These are phyloP conservation scores for Trichoderma gracile DNA, from an alignment of 2,329 filamentous ascomycete species.

Conservation along the genomic window DNA sequence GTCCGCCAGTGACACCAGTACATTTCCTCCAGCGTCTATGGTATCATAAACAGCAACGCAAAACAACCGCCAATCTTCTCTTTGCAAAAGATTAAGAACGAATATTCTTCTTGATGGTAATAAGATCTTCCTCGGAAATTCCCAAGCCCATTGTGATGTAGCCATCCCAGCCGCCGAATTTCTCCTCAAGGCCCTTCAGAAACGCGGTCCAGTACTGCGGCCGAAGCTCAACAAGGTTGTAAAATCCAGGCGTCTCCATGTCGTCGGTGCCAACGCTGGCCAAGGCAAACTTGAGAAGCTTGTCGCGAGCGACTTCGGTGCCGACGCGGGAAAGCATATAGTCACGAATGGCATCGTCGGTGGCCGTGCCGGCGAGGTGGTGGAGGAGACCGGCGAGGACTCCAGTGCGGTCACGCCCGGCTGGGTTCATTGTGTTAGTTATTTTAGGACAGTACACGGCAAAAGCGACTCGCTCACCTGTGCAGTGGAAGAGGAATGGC, in stretches of 20 bases:
- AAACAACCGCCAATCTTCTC: background rate
- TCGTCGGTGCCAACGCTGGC: constrained; percentile 40
- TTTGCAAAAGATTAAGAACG: constrained; percentile 21
- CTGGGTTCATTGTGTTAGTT: constrained; percentile 34
- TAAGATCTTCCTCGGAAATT: constrained; percentile 49
- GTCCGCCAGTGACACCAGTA: background rate
- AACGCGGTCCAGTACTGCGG: constrained; percentile 50
- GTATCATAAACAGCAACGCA: constrained; percentile 21
- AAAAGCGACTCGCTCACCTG: constrained; percentile 40
- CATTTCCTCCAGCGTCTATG: constrained; percentile 18
- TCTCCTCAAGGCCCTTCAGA: constrained; percentile 43
- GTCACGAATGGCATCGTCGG: constrained; percentile 48
- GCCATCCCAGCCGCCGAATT: constrained; percentile 52
- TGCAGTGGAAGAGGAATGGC: constrained; percentile 56
- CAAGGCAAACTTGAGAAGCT: constrained; percentile 47
- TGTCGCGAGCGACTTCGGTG: constrained; percentile 51
- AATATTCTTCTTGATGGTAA: constrained; percentile 50
- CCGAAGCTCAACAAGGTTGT: constrained; percentile 49
- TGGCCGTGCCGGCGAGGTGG: constrained; percentile 49
- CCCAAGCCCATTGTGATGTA: constrained; percentile 50
- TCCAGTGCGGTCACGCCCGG: constrained; percentile 57
- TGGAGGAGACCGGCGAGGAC: constrained; percentile 53
- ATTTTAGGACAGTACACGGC: background rate
- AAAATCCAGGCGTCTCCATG: constrained; percentile 49
- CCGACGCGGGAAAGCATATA: constrained; percentile 58